These are phyloP conservation scores for Monosporozyma servazzii DNA, from an alignment of 805 yeast genomes.

Conservation along the genomic window DNA sequence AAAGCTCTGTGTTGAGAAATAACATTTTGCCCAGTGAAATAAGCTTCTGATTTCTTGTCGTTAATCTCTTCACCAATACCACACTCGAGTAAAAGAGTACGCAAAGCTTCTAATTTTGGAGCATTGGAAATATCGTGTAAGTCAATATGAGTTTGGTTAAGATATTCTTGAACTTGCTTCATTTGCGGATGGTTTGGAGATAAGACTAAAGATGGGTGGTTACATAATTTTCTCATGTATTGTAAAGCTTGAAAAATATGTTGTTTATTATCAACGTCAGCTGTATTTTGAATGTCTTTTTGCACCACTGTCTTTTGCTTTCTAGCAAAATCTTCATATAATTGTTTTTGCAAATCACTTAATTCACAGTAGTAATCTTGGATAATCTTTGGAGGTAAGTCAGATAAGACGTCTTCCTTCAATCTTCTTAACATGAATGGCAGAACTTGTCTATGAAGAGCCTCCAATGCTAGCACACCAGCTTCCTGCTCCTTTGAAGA, in stretches of 20 bases:
- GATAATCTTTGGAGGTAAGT: constrained; percentile 94
- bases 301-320: constrained; percentile 70
- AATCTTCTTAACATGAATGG: constrained; percentile 94
- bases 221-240: constrained; percentile 93
- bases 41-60: constrained; percentile 31
- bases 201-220: constrained; percentile 88
- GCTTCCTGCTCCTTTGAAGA: constrained; percentile 91
- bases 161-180: constrained; percentile 51
- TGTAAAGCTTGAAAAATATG: constrained; percentile 97
- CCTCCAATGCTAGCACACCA: constrained; percentile 92
- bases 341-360: constrained; percentile 77
- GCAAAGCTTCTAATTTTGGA: constrained; percentile 79
- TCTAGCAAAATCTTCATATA: constrained; percentile 82
- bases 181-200: constrained; percentile 78
- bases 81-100: constrained; percentile 77
- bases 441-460: constrained; percentile 89
- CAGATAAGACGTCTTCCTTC: constrained; percentile 92
- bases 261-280: constrained; percentile 52
- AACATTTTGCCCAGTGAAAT: constrained; percentile 37
- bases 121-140: constrained; percentile 74
- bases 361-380: constrained; percentile 97
- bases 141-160: constrained; percentile 48
- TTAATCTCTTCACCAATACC: constrained; percentile 52
- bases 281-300: constrained; percentile 46
- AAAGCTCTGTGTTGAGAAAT: constrained; percentile 93